Percentiles rank a stretch among this genome's conserved stretches.
Conservation (phyloP, 2,329 filamentous ascomycete genomes). For the Chrysosporium queenslandicum region DNA sequence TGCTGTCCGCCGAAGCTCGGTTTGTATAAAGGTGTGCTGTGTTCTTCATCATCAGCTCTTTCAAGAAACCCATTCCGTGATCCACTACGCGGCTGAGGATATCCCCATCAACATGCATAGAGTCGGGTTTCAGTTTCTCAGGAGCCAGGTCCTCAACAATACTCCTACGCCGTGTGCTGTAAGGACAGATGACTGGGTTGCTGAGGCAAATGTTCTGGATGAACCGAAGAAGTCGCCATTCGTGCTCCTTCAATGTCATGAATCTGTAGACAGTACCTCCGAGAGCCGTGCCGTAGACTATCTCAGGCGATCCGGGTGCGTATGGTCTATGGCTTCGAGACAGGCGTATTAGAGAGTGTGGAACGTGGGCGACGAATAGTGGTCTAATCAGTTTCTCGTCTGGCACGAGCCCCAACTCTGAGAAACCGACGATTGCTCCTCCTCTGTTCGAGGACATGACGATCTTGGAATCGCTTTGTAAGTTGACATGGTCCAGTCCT, state of each 20-base stretch:
- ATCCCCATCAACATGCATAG: slow-evolving; percentile 60
- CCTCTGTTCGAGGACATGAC: slow-evolving; percentile 44
- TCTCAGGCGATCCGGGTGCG: slow-evolving; percentile 30
- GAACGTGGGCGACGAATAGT: slow-evolving; percentile 26
- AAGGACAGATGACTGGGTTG: slow-evolving; percentile 43
- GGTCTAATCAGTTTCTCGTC: slow-evolving; percentile 27
- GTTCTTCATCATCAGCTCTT: slow-evolving; percentile 23
- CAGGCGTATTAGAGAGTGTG: slow-evolving; percentile 29
- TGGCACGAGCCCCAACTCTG: slow-evolving; percentile 19
- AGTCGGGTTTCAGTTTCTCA: slow-evolving; percentile 33
- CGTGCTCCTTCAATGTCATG: slow-evolving; percentile 50
- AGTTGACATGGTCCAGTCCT: slow-evolving; percentile 30
- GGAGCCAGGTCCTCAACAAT: slow-evolving; percentile 32
- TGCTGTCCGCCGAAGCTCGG: slow-evolving; percentile 12
- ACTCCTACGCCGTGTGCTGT: slow-evolving; percentile 29
- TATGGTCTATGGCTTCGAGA: slow-evolving; percentile 9
- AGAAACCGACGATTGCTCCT: slow-evolving; percentile 40
- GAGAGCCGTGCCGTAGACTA: slow-evolving; percentile 54
- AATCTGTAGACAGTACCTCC: slow-evolving; percentile 64
- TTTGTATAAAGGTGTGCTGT: neutral
- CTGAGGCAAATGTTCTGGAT: slow-evolving; percentile 57
- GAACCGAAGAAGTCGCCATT: slow-evolving; percentile 61
- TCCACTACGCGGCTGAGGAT: slow-evolving; percentile 49
- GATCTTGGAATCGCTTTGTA: slow-evolving; percentile 36
- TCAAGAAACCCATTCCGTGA: slow-evolving; percentile 28